Conservation (phyloP, 331 rosid genomes). For the Prunus yedoensis region DNA sequence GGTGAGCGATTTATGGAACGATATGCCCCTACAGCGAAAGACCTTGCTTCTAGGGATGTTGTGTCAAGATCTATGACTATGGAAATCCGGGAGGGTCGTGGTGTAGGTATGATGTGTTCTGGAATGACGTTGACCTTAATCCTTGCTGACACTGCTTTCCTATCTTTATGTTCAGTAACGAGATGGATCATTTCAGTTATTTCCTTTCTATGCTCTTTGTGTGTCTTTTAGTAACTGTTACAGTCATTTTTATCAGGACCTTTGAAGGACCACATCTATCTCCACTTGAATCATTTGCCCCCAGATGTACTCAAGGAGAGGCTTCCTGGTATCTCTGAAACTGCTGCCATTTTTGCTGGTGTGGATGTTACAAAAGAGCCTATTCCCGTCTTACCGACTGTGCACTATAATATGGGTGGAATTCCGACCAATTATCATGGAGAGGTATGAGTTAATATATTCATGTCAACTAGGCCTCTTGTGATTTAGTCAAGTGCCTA, state of each 20-base stretch:
- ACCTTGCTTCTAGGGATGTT: conserved; percentile 97
- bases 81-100: conserved; percentile 99
- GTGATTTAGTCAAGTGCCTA: neutral
- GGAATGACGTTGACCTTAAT: neutral
- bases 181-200: neutral
- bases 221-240: conserved; percentile 3
- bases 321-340: conserved; percentile 99
- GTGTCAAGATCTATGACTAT: conserved; percentile 98
- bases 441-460: conserved; percentile 54
- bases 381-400: conserved; percentile 96
- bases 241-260: conserved; percentile 63
- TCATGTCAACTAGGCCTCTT: neutral
- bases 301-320: conserved; percentile 99
- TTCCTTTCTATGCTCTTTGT: neutral
- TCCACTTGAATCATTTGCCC: conserved; percentile 96
- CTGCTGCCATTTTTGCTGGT: conserved; percentile 99
- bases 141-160: conserved; percentile 15
- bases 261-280: conserved; percentile 96
- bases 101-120: conserved; percentile 70
- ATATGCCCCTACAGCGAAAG: conserved; percentile 97
- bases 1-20: conserved; percentile 99
- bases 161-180: neutral
- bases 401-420: conserved; percentile 99
- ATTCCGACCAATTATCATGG: conserved; percentile 90
- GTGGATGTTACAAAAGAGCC: conserved; percentile 99